phyloP scores from a whole-genome alignment of 805 yeast genomes.

The Candida arabinofermentans region DNA sequence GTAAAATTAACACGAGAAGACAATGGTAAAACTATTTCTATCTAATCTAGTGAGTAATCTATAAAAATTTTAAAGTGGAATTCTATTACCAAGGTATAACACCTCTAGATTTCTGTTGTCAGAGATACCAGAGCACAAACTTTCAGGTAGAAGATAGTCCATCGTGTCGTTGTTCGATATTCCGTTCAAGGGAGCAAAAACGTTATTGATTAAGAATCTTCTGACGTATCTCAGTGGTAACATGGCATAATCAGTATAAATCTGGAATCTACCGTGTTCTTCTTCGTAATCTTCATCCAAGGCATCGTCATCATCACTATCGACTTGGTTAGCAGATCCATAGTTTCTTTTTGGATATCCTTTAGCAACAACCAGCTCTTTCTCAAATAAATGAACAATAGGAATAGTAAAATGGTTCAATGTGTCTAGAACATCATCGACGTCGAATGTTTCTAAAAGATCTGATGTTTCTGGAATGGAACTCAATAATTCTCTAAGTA shows the following conservation, averaged over 20 bases:
- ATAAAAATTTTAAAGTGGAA: slow-evolving; percentile 5
- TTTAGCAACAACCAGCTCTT: slow-evolving; percentile 17
- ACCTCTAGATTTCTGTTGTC: slow-evolving; percentile 17
- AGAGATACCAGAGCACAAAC: slow-evolving; percentile 3
- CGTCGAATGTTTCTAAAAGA: slow-evolving; percentile 5
- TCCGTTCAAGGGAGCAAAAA: slow-evolving; percentile 17
- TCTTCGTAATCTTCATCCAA: slow-evolving; percentile 4
- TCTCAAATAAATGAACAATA: slow-evolving; percentile 27
- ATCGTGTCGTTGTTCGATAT: slow-evolving; percentile 15
- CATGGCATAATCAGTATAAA: background rate
- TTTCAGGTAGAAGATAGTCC: slow-evolving; percentile 16
- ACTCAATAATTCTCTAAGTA: slow-evolving; percentile 19
- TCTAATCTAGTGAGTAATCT: too few species aligned
- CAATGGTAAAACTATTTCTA: too few species aligned
- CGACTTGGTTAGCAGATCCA: slow-evolving; percentile 1
- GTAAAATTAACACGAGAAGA: too few species aligned
- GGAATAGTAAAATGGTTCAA: slow-evolving; percentile 12
- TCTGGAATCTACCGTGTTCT: background rate
- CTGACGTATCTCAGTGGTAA: slow-evolving; percentile 5
- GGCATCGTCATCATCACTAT: slow-evolving; percentile 1
- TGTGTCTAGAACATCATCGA: slow-evolving; percentile 8
- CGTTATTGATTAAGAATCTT: slow-evolving; percentile 10
- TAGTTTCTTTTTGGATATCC: background rate
- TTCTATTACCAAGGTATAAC: slow-evolving; percentile 19
- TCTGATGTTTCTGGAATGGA: slow-evolving; percentile 11